Conservation (phyloP, 495 filamentous ascomycete species). For the Podospora australis region DNA sequence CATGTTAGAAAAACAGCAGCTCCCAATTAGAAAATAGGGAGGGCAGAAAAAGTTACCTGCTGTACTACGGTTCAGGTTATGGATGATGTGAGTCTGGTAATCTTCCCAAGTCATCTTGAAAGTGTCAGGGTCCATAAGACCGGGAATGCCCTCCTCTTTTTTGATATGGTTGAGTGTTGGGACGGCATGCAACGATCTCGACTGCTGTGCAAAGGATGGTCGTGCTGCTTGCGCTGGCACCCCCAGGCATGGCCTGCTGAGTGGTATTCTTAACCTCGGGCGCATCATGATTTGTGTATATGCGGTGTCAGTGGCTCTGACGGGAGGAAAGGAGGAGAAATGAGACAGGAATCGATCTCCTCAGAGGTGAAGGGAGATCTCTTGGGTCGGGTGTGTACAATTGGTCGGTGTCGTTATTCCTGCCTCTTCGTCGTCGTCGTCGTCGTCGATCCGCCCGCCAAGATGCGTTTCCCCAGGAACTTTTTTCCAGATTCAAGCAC, state of each 20-base stretch:
- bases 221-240: too few relatives aligned
- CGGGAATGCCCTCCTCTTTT: slow-evolving; percentile 55
- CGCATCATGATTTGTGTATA: slow-evolving; percentile 31
- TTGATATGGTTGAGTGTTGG: slow-evolving; percentile 52
- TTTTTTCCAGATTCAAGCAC: slow-evolving; percentile 9
- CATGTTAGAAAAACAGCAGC: not conserved
- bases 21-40: not conserved
- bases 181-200: slow-evolving; percentile 43
- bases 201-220: slow-evolving; percentile 17
- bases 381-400: too few relatives aligned
- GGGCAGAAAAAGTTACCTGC: slow-evolving; percentile 52
- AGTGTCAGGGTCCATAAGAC: slow-evolving; percentile 57
- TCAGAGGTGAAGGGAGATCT: too few relatives aligned
- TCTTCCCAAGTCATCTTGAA: slow-evolving; percentile 74
- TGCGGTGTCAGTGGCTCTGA: not conserved
- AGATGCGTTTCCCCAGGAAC: slow-evolving; percentile 7
- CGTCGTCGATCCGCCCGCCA: slow-evolving; percentile 8
- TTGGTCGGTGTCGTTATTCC: not conserved
- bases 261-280: slow-evolving; percentile 43
- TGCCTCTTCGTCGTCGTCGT: not conserved
- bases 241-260: too few relatives aligned
- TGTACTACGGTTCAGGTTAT: slow-evolving; percentile 67
- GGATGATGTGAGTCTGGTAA: slow-evolving; percentile 66
- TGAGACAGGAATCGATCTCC: slow-evolving; percentile 6
- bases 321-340: not conserved